Evolutionary conservation across 768 basidiomycete genomes (phyloP).

Genomic region (Lentinula edodes): DNA sequence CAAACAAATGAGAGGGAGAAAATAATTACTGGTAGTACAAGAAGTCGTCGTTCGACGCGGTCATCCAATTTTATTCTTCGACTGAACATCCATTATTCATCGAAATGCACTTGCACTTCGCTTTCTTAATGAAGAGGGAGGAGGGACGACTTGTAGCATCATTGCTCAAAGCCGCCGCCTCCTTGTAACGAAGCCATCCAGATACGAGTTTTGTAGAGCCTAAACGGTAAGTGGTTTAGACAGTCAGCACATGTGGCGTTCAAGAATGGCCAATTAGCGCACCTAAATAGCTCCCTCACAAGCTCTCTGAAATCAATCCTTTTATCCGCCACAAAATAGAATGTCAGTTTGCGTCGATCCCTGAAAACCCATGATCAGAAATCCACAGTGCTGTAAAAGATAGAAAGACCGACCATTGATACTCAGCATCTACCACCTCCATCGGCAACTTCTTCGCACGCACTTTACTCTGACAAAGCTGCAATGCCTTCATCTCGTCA

Average conservation of each 20-base stretch:
- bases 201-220: constrained; percentile 89
- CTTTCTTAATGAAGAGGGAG: background rate
- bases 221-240: constrained; percentile 17
- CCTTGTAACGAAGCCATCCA: constrained; percentile 89
- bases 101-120: background rate
- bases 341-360: constrained; percentile 97
- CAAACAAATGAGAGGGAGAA: background rate
- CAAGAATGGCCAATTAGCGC: constrained; percentile 12
- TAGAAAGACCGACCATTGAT: constrained; percentile 73
- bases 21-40: constrained; percentile 2
- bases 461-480: constrained; percentile 88
- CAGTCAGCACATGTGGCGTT: no score
- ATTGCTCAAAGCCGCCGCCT: constrained; percentile 16
- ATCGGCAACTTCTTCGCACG: constrained; percentile 92
- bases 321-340: constrained; percentile 96
- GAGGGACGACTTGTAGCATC: background rate
- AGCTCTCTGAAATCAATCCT: constrained; percentile 95
- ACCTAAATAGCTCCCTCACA: constrained; percentile 92
- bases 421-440: constrained; percentile 98
- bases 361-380: constrained; percentile 28
- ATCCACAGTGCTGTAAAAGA: background rate
- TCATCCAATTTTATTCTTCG: background rate
- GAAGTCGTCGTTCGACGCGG: background rate
- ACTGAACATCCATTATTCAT: background rate
- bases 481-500: constrained; percentile 90